A percentile compares a stretch with the other conserved stretches of the same genome.
Conservation (phyloP, 2,329 filamentous ascomycete species). For the Phymatotrichopsis omnivora region DNA sequence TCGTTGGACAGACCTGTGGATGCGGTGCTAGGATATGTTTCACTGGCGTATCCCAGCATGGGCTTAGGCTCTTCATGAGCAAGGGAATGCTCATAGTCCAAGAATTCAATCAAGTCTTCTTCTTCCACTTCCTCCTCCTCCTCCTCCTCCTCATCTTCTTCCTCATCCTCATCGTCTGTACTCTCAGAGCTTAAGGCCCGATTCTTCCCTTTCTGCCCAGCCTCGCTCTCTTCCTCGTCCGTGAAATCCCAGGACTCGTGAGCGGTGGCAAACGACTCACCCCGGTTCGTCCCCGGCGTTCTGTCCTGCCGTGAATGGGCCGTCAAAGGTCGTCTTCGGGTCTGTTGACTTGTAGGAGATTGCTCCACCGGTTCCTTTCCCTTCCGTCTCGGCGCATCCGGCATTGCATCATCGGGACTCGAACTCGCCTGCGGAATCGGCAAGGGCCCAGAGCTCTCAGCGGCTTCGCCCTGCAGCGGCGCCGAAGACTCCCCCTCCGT, state of each 20-base stretch:
- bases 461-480: conserved; percentile 4
- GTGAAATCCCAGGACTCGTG: conserved; percentile 22
- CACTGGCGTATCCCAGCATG: conserved; percentile 23
- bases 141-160: conserved; percentile 2
- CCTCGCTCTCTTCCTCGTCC: conserved; percentile 4
- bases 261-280: conserved; percentile 25
- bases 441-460: conserved; percentile 12
- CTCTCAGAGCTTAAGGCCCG: not conserved
- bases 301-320: conserved; percentile 10
- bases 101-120: conserved; percentile 20
- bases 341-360: conserved; percentile 2
- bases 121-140: conserved; percentile 4
- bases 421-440: conserved; percentile 15
- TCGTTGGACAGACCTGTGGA: conserved; percentile 26
- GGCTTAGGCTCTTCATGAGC: conserved; percentile 25
- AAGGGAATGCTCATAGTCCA: conserved; percentile 23
- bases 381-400: not conserved
- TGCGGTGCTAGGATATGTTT: conserved; percentile 12
- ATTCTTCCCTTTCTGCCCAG: too few species aligned
- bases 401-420: not conserved
- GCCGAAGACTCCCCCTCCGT: conserved; percentile 3
- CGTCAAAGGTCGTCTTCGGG: conserved; percentile 7
- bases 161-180: not conserved
- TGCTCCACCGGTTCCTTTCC: not conserved
- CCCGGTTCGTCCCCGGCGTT: conserved; percentile 11